phyloP scores from a whole-genome alignment of 306 rosid species.

The Erythrophleum fordii region DNA sequence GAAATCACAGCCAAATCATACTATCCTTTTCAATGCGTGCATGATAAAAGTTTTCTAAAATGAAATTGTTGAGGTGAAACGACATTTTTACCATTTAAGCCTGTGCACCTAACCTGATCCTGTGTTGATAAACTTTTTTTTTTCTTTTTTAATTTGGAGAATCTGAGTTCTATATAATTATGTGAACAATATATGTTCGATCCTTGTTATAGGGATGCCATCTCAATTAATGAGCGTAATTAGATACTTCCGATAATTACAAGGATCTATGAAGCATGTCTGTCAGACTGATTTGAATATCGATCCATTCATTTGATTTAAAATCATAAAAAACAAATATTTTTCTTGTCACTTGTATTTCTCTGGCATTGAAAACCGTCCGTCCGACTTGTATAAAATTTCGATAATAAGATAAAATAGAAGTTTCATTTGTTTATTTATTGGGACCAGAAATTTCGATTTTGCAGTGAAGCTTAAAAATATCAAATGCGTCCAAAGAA shows the following conservation, averaged over 20 bases:
- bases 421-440: slow-evolving; percentile 81
- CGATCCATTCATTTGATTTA: slow-evolving; percentile 34
- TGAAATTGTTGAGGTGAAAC: slow-evolving; percentile 26
- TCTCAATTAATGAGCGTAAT: slow-evolving; percentile 46
- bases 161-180: slow-evolving; percentile 50
- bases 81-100: slow-evolving; percentile 33
- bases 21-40: not conserved
- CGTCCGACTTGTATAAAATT: slow-evolving; percentile 48
- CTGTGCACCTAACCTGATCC: slow-evolving; percentile 36
- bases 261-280: slow-evolving; percentile 69
- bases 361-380: slow-evolving; percentile 50
- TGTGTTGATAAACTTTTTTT: slow-evolving; percentile 40
- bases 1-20: slow-evolving; percentile 28
- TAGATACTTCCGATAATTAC: slow-evolving; percentile 43
- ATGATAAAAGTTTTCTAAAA: not conserved
- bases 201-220: slow-evolving; percentile 48
- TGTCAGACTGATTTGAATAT: slow-evolving; percentile 62
- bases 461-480: slow-evolving; percentile 32
- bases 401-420: slow-evolving; percentile 71
- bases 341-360: slow-evolving; percentile 34
- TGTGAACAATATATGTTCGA: slow-evolving; percentile 21
- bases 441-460: slow-evolving; percentile 43
- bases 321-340: slow-evolving; percentile 30
- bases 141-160: slow-evolving; percentile 16
- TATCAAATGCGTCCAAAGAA: slow-evolving; percentile 57